Evolutionary conservation across 768 basidiomycete genomes (phyloP).

Genomic region (Mrakia hoshinonis): DNA sequence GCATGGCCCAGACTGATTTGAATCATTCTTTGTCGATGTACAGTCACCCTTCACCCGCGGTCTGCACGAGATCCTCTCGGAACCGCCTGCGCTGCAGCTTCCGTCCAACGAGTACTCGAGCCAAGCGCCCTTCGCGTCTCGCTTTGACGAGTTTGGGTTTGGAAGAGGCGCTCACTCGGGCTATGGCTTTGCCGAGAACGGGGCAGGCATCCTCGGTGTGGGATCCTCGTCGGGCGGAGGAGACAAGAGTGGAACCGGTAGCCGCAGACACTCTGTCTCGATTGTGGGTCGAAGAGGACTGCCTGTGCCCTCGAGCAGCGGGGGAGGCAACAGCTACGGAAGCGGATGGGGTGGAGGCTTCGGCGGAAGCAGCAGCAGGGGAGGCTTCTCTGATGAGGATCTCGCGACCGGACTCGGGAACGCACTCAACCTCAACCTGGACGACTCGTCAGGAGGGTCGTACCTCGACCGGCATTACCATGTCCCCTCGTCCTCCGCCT

Average conservation of each 20-base stretch:
- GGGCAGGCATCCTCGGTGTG: slow-evolving; percentile 15
- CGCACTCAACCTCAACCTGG: slow-evolving; percentile 24
- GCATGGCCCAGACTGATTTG: background rate
- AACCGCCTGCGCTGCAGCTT: slow-evolving; percentile 3
- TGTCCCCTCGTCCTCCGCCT: slow-evolving; percentile 19
- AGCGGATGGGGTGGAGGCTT: slow-evolving; percentile 5
- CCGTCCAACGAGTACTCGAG: background rate
- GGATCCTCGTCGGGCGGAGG: background rate
- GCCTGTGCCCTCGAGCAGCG: slow-evolving; percentile 1
- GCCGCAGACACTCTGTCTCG: slow-evolving; percentile 27
- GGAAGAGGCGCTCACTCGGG: slow-evolving; percentile 16
- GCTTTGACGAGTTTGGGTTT: slow-evolving; percentile 29
- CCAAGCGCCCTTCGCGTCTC: background rate
- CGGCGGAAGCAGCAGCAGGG: slow-evolving; percentile 3
- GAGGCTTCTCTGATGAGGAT: slow-evolving; percentile 26
- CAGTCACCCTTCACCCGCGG: slow-evolving; percentile 26
- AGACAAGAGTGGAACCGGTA: slow-evolving; percentile 20
- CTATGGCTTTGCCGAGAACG: slow-evolving; percentile 11
- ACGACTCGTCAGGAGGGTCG: background rate
- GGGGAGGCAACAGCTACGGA: background rate
- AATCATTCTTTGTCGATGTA: background rate
- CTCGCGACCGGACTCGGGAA: slow-evolving; percentile 20
- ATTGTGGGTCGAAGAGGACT: slow-evolving; percentile 10
- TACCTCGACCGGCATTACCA: slow-evolving; percentile 16
- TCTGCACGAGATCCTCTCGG: slow-evolving; percentile 19